phyloP scores from a whole-genome alignment of 163 green algal genomes.

The Chlorella variabilis region DNA sequence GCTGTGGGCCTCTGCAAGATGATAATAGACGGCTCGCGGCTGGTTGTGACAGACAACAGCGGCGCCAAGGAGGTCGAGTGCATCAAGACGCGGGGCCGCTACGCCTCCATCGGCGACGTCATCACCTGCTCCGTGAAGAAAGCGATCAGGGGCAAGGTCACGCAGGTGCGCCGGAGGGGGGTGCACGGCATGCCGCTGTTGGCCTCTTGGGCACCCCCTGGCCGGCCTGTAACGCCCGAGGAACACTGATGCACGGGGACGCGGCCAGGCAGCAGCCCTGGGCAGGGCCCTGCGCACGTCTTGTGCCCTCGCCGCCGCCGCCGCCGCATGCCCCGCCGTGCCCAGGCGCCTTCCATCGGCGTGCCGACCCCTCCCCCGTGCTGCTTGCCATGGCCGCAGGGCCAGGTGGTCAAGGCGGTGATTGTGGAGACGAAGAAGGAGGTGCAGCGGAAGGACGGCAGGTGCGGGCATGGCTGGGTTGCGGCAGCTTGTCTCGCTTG shows the following conservation, averaged over 20 bases:
- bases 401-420: conserved; percentile 65
- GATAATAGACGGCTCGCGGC: conserved; percentile 50
- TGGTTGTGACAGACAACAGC: conserved; percentile 67
- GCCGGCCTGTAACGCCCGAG: too few relatives aligned
- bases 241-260: too few relatives aligned
- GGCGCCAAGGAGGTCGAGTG: conserved; percentile 69
- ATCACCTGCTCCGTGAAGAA: conserved; percentile 77
- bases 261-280: too few relatives aligned
- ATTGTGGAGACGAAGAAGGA: conserved; percentile 73
- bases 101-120: conserved; percentile 63
- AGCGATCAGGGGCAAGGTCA: conserved; percentile 49
- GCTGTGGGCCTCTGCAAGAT: too few relatives aligned
- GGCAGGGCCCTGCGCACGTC: too few relatives aligned
- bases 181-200: too few relatives aligned
- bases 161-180: conserved; percentile 1
- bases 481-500: too few relatives aligned
- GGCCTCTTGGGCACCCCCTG: too few relatives aligned
- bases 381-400: conserved; percentile 14
- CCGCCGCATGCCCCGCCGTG: too few relatives aligned
- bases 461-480: background rate
- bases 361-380: too few relatives aligned
- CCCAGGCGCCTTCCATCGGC: too few relatives aligned
- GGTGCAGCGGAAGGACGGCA: conserved; percentile 50
- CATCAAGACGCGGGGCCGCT: conserved; percentile 61
- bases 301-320: too few relatives aligned